Evolutionary conservation across 306 rosid genomes (phyloP), one percentile per base, ranked within the genome.

Genomic region (Fagus crenata): DNA sequence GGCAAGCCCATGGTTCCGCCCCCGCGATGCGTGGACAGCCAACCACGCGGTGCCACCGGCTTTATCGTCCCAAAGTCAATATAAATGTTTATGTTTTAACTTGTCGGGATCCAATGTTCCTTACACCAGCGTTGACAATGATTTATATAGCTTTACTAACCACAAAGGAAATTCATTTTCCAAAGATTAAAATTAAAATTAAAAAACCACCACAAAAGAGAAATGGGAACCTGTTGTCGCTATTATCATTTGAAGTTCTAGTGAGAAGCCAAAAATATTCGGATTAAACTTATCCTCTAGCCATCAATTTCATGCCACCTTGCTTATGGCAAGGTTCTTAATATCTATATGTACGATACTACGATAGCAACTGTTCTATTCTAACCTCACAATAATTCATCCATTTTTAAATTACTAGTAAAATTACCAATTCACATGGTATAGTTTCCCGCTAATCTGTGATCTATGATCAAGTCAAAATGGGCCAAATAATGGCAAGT

Each of bases 21-120:
- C 22, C 82, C 69, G 12, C 33, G 22, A 8, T 55, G 12, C 41
- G 18, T 12, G 71, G 9, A 78, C 37, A 42, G 18, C 75, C 58
- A 39, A 15, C 79, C 81, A 80, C 77, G 67, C 67, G 55, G 18
- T 63, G 78, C 79, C 81, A 83, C 77, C 78, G 64, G 41, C 75
- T 36, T 58, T 49, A 15, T 43, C 73, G 4, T 40, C 54, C 40
- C 31, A 63, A 46, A 56, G 78, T 78, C 86, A 84, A 86, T 73
- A 5, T 73, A 85, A 76, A 39, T 73, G 69, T 68, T 80, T 81
- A 80, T 73, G 73, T 74, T 65, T 13, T 64, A 12, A 7, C 11
- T 84, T 84, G 82, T 81, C 81, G 40, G 51, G 58, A 65, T 71
- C 76, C 64, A 2, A 6, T 54, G 80, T 64, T 51, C 53, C 83